Evolutionary conservation across 768 basidiomycete species (phyloP).

Genomic region (Pleurotus citrinopileatus): DNA sequence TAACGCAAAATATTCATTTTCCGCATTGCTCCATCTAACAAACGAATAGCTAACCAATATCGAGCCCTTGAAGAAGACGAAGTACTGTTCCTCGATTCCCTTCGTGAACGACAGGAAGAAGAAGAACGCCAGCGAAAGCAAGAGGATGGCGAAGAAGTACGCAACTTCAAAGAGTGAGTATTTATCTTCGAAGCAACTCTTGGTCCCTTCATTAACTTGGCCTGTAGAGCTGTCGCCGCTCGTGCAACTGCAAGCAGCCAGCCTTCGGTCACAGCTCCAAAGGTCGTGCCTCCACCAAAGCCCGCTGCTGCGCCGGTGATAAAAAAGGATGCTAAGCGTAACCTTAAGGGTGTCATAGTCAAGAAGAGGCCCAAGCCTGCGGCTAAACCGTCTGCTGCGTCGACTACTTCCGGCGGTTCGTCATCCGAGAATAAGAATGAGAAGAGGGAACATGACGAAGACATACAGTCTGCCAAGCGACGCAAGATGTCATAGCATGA

Average conservation of each 20-base stretch:
- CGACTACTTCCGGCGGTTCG: neutral
- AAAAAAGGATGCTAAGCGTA: slow-evolving; percentile 65
- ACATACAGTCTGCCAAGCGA: slow-evolving; percentile 51
- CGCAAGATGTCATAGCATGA: slow-evolving; percentile 48
- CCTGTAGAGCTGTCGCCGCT: slow-evolving; percentile 30
- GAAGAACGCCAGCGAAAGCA: slow-evolving; percentile 76
- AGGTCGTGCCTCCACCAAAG: slow-evolving; percentile 25
- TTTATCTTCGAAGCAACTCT: neutral
- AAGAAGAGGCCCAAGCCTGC: slow-evolving; percentile 66
- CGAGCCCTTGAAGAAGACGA: slow-evolving; percentile 89
- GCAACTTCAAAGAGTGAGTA: slow-evolving; percentile 71
- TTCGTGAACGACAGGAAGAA: slow-evolving; percentile 70
- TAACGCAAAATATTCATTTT: slow-evolving; percentile 23
- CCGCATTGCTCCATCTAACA: slow-evolving; percentile 9
- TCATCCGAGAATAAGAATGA: slow-evolving; percentile 12
- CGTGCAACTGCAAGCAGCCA: slow-evolving; percentile 5
- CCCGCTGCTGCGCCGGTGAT: slow-evolving; percentile 65
- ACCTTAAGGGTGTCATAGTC: slow-evolving; percentile 75
- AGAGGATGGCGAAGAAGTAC: slow-evolving; percentile 77
- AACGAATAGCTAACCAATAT: slow-evolving; percentile 73
- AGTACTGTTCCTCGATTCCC: slow-evolving; percentile 82
- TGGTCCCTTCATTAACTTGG: slow-evolving; percentile 10
- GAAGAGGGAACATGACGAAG: slow-evolving; percentile 21
- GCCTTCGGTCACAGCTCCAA: neutral
- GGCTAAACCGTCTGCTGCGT: slow-evolving; percentile 14